Evolutionary conservation across 768 basidiomycete genomes (phyloP), one percentile per base, ranked within the genome.

Genomic region (Lactifluus hygrophoroides): DNA sequence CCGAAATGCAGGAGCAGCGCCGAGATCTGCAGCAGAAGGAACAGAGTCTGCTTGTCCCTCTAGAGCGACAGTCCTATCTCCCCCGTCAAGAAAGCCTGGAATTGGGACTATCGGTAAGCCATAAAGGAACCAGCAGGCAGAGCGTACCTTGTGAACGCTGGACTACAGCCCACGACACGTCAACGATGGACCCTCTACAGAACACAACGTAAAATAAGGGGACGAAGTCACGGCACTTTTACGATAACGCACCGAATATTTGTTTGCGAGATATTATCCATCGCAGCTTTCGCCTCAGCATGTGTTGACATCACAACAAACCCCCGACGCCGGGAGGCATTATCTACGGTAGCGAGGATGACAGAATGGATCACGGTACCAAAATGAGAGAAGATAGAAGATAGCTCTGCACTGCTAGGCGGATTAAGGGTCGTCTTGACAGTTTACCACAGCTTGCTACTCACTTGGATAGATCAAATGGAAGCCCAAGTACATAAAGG

Each of bases 121-220:
- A 60, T 53, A 52, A 17, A 37, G 56, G 48, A 37, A 10, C 35
- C 35, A 51, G 28, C 52, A 17, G 49, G 19, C 16, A 49, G 37
- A 37, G 62, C 57, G 19, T 34, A 86, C 88, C 88, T 77, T 86
- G 83, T 61, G 88, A 91, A 45, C 88, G 86, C 64, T 91, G 88
- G 37, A 91, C 88, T 23, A 91, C 88, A 17, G 88, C 89, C 88
- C 88, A 91, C 6, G 88, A 90, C 51, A 91, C 80, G 67, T 91
- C 88, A 46, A 91, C 80, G 19, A 78, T 76, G 66, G 90, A 84
- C 7, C 88, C 86, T 66, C 86, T 90, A 49, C 6, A 57, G 17
- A 13, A 34, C 38, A 42, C 50, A 47, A 45, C 40, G 61, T 54
- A 56, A 62, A 34, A 14, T 62, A 45, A 46, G 14, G 3, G 14